Base-by-base conservation (phyloP, 768 basidiomycete genomes). In the Hygrocybe punicea region DNA sequence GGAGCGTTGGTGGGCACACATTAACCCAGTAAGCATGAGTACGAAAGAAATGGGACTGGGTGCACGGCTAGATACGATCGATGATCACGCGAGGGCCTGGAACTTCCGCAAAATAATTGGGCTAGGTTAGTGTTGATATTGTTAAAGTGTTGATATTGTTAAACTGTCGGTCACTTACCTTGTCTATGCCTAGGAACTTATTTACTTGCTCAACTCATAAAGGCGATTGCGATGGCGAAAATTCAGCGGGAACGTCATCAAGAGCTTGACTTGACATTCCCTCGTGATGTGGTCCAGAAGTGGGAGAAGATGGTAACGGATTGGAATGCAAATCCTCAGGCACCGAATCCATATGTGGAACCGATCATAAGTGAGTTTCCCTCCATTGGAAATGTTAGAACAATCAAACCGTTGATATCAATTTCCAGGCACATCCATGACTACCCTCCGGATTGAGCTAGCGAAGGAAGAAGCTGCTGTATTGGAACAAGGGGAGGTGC, bases 31-130 rank as follows among this genome's bases (percentile, higher is more conserved):
- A 0, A 66, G 66, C 4, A 58, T 57, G 8, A 72, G 69, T 47
- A 74, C 69, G 0, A 60, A 61, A 10, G 68, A 74, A 19, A 75
- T 74, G 72, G 69, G 67, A 2, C 58, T 36, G 29, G 58, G 56
- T 0, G 48, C 58, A 3, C 58, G 63, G 0, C 44, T 57, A 1
- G 67, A 69, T 39, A 68, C 65, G 0, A 42, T 76, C 4, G 66
- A 75, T 46, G 71, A 74, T 16, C 61, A 65, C 1, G 66, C 65
- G 25, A 53, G 37, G 24, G 62, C 63, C 24, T 58, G 57, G 46
- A 70, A 76, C 46, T 60, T 58, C 48, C 5, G 53, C 19, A 63
- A 62, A 44, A 51, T 62, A n/a, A 11, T 23, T 29, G 29, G 34
- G 6, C 52, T 58, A 2, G 51, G 57, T 58, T 23, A 19, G 57